These are phyloP conservation scores for Beauveria rudraprayagi DNA, from an alignment of 2,329 filamentous ascomycete genomes.

Conservation along the genomic window DNA sequence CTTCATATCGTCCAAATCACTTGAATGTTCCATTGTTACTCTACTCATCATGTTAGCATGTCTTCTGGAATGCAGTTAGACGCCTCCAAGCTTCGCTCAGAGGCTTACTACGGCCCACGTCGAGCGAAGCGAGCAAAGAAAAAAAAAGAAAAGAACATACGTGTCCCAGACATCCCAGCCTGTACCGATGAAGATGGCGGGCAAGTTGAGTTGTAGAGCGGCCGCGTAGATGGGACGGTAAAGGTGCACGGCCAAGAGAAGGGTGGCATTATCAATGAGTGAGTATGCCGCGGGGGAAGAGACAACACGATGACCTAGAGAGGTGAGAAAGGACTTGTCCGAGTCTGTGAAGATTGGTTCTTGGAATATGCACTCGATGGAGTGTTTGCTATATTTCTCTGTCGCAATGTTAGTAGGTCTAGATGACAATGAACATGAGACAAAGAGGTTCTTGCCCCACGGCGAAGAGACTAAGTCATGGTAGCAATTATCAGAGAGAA, in stretches of 20 bases:
- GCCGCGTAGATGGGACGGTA: slow-evolving; percentile 45
- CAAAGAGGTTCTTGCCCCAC: too few relatives aligned
- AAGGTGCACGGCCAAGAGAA: slow-evolving; percentile 57
- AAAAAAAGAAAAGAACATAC: slow-evolving; percentile 25
- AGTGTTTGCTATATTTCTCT: not conserved
- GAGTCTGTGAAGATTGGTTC: slow-evolving; percentile 43
- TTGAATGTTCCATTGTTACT: not conserved
- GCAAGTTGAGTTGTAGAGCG: slow-evolving; percentile 37
- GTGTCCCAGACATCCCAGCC: slow-evolving; percentile 42
- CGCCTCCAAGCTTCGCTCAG: not conserved
- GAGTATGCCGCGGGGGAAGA: slow-evolving; percentile 46
- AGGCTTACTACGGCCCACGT: not conserved
- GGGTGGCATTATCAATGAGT: slow-evolving; percentile 35
- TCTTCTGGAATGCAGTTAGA: not conserved
- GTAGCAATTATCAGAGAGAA: not conserved
- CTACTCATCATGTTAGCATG: slow-evolving; percentile 3
- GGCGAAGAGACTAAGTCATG: not conserved
- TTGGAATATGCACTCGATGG: slow-evolving; percentile 42
- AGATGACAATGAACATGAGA: not conserved
- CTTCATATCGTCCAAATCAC: slow-evolving; percentile 25
- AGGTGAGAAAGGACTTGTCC: slow-evolving; percentile 44
- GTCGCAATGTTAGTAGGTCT: not conserved
- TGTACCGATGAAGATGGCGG: slow-evolving; percentile 52
- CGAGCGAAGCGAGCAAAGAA: not conserved
- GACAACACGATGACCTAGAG: slow-evolving; percentile 45